Conservation (phyloP, 805 yeast genomes). For the Candida nanaspora region DNA sequence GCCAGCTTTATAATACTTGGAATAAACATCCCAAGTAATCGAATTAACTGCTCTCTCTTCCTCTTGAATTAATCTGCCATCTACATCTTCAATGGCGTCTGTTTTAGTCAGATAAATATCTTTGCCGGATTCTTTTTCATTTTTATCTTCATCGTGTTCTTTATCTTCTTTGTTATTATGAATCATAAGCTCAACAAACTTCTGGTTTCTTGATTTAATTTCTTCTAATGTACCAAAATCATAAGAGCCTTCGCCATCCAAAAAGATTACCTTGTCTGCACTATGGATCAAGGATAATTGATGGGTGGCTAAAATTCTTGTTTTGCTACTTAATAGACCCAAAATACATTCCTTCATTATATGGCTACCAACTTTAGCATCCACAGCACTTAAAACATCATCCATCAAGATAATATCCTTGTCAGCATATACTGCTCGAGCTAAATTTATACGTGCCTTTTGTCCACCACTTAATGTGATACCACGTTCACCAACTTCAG, state of each 20-base stretch:
- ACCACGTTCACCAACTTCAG: constrained; percentile 84
- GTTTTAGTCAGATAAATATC: constrained; percentile 13
- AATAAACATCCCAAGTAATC: constrained; percentile 41
- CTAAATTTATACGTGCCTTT: constrained; percentile 73
- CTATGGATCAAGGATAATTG: constrained; percentile 61
- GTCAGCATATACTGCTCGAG: constrained; percentile 70
- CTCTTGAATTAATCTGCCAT: constrained; percentile 35
- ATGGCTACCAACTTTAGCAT: constrained; percentile 76
- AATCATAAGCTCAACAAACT: constrained; percentile 46
- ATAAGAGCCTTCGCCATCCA: constrained; percentile 55
- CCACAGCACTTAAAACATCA: constrained; percentile 81
- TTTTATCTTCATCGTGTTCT: constrained; percentile 20
- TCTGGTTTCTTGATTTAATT: constrained; percentile 34
- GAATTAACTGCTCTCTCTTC: constrained; percentile 58
- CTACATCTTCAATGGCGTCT: not conserved
- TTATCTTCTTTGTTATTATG: constrained; percentile 31
- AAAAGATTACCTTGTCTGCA: constrained; percentile 63
- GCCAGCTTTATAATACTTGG: constrained; percentile 45
- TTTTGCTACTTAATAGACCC: constrained; percentile 47
- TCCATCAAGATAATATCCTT: constrained; percentile 65
- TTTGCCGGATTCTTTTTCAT: constrained; percentile 11
- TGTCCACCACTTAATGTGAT: constrained; percentile 85
- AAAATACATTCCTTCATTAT: constrained; percentile 63
- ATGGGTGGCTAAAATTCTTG: constrained; percentile 77
- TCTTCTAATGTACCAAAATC: constrained; percentile 56